Conservation (phyloP, 78 protist species). For the Polysphondylium violaceum region DNA sequence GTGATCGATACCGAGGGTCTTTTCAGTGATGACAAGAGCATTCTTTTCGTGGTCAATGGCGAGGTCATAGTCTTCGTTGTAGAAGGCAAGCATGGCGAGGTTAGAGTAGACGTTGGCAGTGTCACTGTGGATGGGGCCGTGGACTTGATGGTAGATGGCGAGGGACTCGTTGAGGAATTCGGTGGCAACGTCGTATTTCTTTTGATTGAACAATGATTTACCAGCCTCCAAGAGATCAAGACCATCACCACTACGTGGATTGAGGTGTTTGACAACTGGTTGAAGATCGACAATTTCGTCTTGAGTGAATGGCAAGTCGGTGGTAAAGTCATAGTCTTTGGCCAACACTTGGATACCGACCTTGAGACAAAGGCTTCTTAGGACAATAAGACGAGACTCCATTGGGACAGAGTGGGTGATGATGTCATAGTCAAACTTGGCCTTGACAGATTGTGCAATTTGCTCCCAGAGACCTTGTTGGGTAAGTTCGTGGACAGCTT, state of each 20-base stretch:
- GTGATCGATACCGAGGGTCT: slow-evolving; percentile 71
- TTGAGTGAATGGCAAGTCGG: slow-evolving; percentile 50
- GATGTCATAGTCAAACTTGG: slow-evolving; percentile 31
- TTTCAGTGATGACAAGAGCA: slow-evolving; percentile 75
- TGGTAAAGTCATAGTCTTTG: slow-evolving; percentile 64
- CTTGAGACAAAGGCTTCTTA: slow-evolving; percentile 65
- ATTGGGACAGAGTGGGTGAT: slow-evolving; percentile 48
- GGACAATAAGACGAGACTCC: slow-evolving; percentile 57
- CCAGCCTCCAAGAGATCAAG: slow-evolving; percentile 70
- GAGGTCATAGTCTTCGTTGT: slow-evolving; percentile 31
- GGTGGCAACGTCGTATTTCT: slow-evolving; percentile 30
- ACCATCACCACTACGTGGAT: slow-evolving; percentile 63
- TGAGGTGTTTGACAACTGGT: slow-evolving; percentile 77
- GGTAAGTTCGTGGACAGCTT: background rate
- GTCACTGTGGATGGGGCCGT: slow-evolving; percentile 79
- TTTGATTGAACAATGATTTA: slow-evolving; percentile 43
- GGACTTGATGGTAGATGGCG: slow-evolving; percentile 50
- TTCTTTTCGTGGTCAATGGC: slow-evolving; percentile 83
- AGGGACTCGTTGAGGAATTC: slow-evolving; percentile 50
- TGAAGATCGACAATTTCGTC: slow-evolving; percentile 74
- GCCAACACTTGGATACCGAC: slow-evolving; percentile 65
- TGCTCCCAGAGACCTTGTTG: slow-evolving; percentile 27
- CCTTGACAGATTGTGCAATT: slow-evolving; percentile 4
- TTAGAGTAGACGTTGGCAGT: slow-evolving; percentile 58
- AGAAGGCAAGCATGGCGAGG: slow-evolving; percentile 80